phyloP scores from a whole-genome alignment of 306 rosid species.

The Dryas octopetala region DNA sequence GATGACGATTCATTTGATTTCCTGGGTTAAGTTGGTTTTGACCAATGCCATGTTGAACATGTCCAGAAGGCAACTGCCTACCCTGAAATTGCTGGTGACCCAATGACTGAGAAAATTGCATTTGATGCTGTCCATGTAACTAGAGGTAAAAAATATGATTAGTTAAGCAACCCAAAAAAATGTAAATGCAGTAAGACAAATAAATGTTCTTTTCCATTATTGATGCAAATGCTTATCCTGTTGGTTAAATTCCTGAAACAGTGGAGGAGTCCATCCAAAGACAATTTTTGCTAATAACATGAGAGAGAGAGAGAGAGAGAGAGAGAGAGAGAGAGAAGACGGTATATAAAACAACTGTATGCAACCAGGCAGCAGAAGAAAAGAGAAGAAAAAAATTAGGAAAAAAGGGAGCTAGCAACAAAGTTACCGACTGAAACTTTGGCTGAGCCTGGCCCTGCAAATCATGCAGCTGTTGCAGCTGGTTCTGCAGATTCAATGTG shows the following conservation, averaged over 20 bases:
- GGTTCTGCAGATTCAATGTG: slow-evolving; percentile 31
- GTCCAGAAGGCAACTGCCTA: slow-evolving; percentile 85
- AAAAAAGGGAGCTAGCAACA: not conserved
- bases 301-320: not conserved
- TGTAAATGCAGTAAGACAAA: slow-evolving; percentile 19
- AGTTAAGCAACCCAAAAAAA: slow-evolving; percentile 13
- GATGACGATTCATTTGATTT: slow-evolving; percentile 77
- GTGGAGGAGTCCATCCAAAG: not conserved
- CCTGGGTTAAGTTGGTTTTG: slow-evolving; percentile 93
- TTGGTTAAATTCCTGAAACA: not conserved
- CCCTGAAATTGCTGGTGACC: slow-evolving; percentile 93
- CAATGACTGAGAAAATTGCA: slow-evolving; percentile 84
- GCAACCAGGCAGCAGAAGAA: not conserved
- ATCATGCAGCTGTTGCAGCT: slow-evolving; percentile 41
- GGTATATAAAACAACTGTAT: not conserved
- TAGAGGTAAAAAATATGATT: slow-evolving; percentile 25
- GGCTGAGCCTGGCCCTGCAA: slow-evolving; percentile 49
- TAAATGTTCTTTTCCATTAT: slow-evolving; percentile 12
- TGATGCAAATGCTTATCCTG: not conserved
- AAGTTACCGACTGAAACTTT: slow-evolving; percentile 42
- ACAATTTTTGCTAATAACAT: not conserved
- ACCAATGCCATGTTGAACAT: slow-evolving; percentile 79
- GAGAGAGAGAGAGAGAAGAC: too few relatives aligned
- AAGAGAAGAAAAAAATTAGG: not conserved
- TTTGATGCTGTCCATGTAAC: slow-evolving; percentile 87